Evolutionary conservation across 192 early-diverging fungal genomes (phyloP), one percentile per base, ranked within the genome.

Genomic region (Coemansia sp.): DNA sequence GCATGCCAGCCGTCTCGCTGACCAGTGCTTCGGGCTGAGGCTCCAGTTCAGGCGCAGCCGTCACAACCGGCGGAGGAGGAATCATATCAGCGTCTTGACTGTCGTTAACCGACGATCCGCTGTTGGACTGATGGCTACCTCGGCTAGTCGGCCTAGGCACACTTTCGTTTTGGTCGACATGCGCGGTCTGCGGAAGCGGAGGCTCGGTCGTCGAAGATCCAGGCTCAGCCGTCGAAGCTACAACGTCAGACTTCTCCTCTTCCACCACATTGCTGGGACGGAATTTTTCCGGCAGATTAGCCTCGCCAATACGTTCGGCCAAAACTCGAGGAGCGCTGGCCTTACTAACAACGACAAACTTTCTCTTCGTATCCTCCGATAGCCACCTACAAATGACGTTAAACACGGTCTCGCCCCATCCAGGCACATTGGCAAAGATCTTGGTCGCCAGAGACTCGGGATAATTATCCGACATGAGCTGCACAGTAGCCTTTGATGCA

Each of bases 401-500:
- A 67, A 87, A 90, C 33, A 90, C 75, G 13, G 68, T 75, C 68
- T 87, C 87, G 68, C 88, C 88, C 88, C 88, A 89, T 49, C 78
- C 76, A 47, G 88, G 88, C 50, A 88, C 76, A 50, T 89, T 87
- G 55, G 87, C 76, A 78, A 89, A 89, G 62, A 87, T 80, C 81
- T 89, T 89, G 36, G 75, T 75, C 49, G 85, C 84, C 79, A 90
- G 74, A 12, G 87, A 85, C 77, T 90, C 89, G 0, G 89, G 89
- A 66, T 90, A 90, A 58, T 90, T 90, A 60, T 90, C 89, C 8
- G 86, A 85, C 81, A 90, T 76, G 41, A 88, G 40, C 64, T 87
- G 73, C 22, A 88, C 84, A 2, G 85, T 75, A 36, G 71, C 75
- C 62, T 84, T 87, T 15, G 87, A 88, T 13, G 89, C 89, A 18